Conservation (phyloP, 192 early-diverging fungal genomes). For the Ambispora gerdemannii region DNA sequence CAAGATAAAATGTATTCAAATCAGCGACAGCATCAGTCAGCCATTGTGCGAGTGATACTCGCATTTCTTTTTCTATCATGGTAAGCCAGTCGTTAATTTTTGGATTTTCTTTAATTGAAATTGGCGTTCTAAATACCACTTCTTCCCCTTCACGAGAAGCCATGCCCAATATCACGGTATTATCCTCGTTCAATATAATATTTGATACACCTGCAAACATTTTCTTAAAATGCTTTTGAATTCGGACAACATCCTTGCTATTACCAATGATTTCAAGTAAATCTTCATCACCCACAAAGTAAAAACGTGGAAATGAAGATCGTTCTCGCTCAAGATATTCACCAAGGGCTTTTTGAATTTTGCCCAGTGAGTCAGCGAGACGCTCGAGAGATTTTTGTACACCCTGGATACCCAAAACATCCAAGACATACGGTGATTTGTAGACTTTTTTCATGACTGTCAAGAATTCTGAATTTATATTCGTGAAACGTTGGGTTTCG, state of each 20-base stretch:
- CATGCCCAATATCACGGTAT: conserved; percentile 72
- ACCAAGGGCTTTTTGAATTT: conserved; percentile 98
- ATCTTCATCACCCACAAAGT: conserved; percentile 99
- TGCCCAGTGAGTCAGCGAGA: conserved; percentile 84
- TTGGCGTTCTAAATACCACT: conserved; percentile 71
- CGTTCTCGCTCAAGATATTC: conserved; percentile 98
- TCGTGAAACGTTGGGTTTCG: conserved; percentile 93
- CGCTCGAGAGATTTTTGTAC: conserved; percentile 96
- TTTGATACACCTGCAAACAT: conserved; percentile 97
- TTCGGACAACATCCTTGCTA: conserved; percentile 88
- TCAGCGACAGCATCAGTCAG: conserved; percentile 70
- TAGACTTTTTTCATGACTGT: conserved; percentile 98
- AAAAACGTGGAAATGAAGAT: conserved; percentile 96
- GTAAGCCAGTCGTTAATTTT: conserved; percentile 98
- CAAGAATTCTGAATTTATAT: conserved; percentile 98
- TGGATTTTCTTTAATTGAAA: conserved; percentile 79
- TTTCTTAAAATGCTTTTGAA: conserved; percentile 99
- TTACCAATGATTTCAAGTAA: conserved; percentile 99
- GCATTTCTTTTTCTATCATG: conserved; percentile 91
- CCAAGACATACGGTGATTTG: conserved; percentile 95
- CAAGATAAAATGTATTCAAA: conserved; percentile 60
- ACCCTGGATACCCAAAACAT: conserved; percentile 88
- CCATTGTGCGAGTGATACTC: conserved; percentile 74
- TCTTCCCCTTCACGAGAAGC: conserved; percentile 91
- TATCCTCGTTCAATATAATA: conserved; percentile 82